Conservation (phyloP, 140 eudicot genomes). For the Flaveria floridana region DNA sequence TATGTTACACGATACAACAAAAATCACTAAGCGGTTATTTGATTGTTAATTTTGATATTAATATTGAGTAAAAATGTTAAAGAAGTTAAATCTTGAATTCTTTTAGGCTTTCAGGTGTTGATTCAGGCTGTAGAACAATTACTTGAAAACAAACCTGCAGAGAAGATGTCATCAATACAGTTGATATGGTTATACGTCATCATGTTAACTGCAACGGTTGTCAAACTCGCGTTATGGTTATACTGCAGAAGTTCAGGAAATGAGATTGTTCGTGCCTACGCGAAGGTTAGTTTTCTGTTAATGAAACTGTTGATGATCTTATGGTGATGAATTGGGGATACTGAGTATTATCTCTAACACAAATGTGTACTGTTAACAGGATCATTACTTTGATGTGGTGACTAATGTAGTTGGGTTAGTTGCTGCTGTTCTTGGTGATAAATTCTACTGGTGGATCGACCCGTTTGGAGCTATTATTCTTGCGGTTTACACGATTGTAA, state of each 20-base stretch:
- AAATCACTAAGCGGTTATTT: neutral
- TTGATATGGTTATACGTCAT: slow-evolving; percentile 72
- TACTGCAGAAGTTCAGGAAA: slow-evolving; percentile 88
- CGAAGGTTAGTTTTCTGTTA: slow-evolving; percentile 45
- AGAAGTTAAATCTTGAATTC: neutral
- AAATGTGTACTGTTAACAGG: slow-evolving; percentile 42
- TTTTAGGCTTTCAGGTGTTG: slow-evolving; percentile 81
- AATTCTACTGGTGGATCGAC: slow-evolving; percentile 88
- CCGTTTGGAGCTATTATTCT: slow-evolving; percentile 85
- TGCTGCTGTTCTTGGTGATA: slow-evolving; percentile 89
- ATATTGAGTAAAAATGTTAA: neutral
- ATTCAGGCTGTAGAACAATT: slow-evolving; percentile 78
- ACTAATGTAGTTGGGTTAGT: slow-evolving; percentile 85
- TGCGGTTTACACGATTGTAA: slow-evolving; percentile 75
- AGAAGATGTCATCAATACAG: slow-evolving; percentile 55
- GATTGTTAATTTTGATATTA: neutral
- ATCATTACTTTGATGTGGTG: slow-evolving; percentile 92
- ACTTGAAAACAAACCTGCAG: slow-evolving; percentile 46
- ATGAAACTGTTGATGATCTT: neutral
- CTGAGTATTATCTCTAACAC: slow-evolving; percentile 11
- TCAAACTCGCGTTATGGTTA: slow-evolving; percentile 78
- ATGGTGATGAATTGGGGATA: neutral
- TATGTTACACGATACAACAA: slow-evolving; percentile 26
- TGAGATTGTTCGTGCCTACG: slow-evolving; percentile 89
- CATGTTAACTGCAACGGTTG: slow-evolving; percentile 70